Evolutionary conservation across 352 stramenopile genomes (phyloP).

Genomic region (Achlya hypogyna): DNA sequence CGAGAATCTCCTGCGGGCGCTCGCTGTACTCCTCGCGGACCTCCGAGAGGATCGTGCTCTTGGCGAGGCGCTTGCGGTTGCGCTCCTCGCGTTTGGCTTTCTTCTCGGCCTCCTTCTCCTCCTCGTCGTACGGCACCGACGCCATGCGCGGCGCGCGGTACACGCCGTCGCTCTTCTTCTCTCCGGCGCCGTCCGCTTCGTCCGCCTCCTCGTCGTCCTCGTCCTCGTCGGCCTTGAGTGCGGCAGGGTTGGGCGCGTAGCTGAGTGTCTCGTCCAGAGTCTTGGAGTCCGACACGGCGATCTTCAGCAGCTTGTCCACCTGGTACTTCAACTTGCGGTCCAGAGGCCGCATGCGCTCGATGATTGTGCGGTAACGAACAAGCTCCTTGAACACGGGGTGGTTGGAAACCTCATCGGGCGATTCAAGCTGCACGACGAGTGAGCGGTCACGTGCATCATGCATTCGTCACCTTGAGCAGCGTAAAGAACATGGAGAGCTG

Average conservation of each 20-base stretch:
- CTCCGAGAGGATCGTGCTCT: slow-evolving; percentile 76
- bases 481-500: slow-evolving; percentile 83
- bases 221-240: slow-evolving; percentile 44
- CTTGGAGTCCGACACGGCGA: slow-evolving; percentile 62
- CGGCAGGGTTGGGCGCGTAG: slow-evolving; percentile 72
- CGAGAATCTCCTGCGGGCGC: slow-evolving; percentile 54
- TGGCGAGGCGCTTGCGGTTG: slow-evolving; percentile 44
- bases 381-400: slow-evolving; percentile 81
- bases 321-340: slow-evolving; percentile 86
- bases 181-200: slow-evolving; percentile 30
- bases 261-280: slow-evolving; percentile 69
- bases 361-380: slow-evolving; percentile 72
- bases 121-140: slow-evolving; percentile 76
- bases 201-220: slow-evolving; percentile 23
- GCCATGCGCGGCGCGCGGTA: slow-evolving; percentile 70
- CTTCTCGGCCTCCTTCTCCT: slow-evolving; percentile 67
- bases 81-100: slow-evolving; percentile 69
- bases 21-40: slow-evolving; percentile 82
- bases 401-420: slow-evolving; percentile 55
- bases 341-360: slow-evolving; percentile 76
- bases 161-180: slow-evolving; percentile 44
- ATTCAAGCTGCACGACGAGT: slow-evolving; percentile 36
- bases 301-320: slow-evolving; percentile 86
- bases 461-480: slow-evolving; percentile 49
- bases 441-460: background rate